Evolutionary conservation across 1,139 yeast genomes (phyloP).

Genomic region (Suhomyces anneliseae): DNA sequence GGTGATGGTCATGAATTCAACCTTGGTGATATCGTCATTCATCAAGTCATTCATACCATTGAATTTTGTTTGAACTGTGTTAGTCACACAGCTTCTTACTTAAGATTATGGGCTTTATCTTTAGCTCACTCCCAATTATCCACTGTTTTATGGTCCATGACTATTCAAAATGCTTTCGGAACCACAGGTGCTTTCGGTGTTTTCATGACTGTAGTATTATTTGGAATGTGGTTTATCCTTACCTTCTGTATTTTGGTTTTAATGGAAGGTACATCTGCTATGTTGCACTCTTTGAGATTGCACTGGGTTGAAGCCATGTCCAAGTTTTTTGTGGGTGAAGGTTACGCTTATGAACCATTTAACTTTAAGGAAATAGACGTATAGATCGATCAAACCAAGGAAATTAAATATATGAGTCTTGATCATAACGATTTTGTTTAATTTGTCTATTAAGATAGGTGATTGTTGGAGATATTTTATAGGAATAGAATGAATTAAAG

Average conservation of each 20-base stretch:
- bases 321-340: conserved; percentile 95
- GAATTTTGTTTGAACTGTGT: conserved; percentile 97
- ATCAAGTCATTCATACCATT: conserved; percentile 97
- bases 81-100: conserved; percentile 95
- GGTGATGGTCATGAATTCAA: conserved; percentile 53
- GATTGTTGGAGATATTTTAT: neutral
- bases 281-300: conserved; percentile 93
- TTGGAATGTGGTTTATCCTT: conserved; percentile 92
- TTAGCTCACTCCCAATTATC: conserved; percentile 97
- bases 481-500: neutral
- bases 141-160: conserved; percentile 94
- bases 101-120: conserved; percentile 95
- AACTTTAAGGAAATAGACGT: conserved; percentile 10
- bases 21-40: conserved; percentile 93
- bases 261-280: conserved; percentile 99
- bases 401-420: neutral
- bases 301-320: conserved; percentile 99
- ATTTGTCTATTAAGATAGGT: no score
- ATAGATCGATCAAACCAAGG: neutral
- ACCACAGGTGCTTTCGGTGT: conserved; percentile 68
- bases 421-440: neutral
- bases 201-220: conserved; percentile 68
- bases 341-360: conserved; percentile 84
- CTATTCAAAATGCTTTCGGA: conserved; percentile 81
- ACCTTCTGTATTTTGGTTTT: conserved; percentile 89